Evolutionary conservation across 345 rosid genomes (phyloP).

Genomic region (Sisymbrium irio): DNA sequence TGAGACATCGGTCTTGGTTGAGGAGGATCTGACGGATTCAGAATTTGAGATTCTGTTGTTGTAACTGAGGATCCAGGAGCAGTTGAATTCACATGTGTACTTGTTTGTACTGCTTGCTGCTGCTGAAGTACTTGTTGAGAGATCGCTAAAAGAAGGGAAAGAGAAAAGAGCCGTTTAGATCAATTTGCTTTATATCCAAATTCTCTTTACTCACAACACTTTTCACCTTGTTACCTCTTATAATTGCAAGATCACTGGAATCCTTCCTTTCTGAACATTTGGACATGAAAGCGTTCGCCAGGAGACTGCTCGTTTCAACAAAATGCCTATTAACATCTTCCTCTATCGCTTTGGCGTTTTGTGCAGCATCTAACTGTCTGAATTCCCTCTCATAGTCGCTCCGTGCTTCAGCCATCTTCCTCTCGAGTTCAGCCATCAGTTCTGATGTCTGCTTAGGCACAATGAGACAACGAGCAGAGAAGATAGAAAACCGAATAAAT

Average conservation of each 20-base stretch:
- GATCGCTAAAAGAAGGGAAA: neutral
- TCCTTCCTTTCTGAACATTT: neutral
- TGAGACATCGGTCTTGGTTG: neutral
- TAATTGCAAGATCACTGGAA: neutral
- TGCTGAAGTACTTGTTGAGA: neutral
- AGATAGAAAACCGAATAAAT: neutral
- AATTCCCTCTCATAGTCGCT: conserved; percentile 10
- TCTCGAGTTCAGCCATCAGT: conserved; percentile 15
- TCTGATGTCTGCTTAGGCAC: conserved; percentile 10
- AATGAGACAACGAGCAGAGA: conserved; percentile 11
- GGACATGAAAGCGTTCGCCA: conserved; percentile 4
- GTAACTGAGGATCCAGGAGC: neutral
- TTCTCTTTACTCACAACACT: neutral
- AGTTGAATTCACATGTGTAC: neutral
- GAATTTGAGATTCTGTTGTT: neutral
- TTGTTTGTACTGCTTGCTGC: neutral
- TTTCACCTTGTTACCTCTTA: conserved; percentile 16
- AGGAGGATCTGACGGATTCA: neutral
- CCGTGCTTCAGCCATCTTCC: conserved; percentile 22
- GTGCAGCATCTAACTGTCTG: conserved; percentile 11
- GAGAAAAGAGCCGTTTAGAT: neutral
- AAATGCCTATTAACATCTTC: neutral
- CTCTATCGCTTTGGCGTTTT: neutral
- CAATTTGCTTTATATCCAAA: neutral
- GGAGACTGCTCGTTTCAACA: conserved; percentile 6